phyloP scores from a whole-genome alignment of 1,284 basidiomycete species.

The Cryptococcus amylolentus region DNA sequence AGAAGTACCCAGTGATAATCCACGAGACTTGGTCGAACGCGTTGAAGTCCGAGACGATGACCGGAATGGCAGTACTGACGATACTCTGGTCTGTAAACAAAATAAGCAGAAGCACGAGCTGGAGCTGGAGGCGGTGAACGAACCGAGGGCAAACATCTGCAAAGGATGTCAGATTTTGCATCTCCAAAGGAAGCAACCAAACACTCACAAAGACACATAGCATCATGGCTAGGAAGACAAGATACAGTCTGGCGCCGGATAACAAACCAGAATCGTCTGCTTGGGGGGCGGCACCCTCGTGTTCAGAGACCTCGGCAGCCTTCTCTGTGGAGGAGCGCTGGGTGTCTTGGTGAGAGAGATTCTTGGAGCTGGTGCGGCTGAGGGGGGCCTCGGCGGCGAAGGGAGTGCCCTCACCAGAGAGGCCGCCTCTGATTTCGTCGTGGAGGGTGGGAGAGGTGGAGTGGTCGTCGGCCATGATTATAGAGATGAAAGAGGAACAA shows the following conservation, averaged over 20 bases:
- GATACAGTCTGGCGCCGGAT: constrained; percentile 23
- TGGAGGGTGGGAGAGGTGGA: constrained; percentile 1
- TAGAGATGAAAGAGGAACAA: background rate
- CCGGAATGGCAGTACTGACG: constrained; percentile 51
- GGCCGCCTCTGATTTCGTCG: constrained; percentile 6
- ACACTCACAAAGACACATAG: constrained; percentile 43
- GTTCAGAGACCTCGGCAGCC: background rate
- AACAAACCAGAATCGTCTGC: constrained; percentile 23
- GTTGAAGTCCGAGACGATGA: constrained; percentile 53
- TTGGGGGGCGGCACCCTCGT: constrained; percentile 2
- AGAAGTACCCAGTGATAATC: constrained; percentile 53
- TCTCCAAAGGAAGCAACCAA: background rate
- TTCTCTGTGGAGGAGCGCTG: constrained; percentile 4
- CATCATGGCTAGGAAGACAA: constrained; percentile 41
- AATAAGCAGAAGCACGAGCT: constrained; percentile 19
- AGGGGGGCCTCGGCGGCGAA: constrained; percentile 12
- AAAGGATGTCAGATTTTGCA: background rate
- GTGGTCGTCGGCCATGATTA: no score
- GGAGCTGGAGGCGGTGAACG: background rate
- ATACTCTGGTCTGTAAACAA: constrained; percentile 40
- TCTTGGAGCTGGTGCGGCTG: constrained; percentile 9
- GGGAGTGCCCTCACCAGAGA: constrained; percentile 11
- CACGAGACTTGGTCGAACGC: constrained; percentile 25
- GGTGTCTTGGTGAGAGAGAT: constrained; percentile 7
- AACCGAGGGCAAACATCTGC: constrained; percentile 24